phyloP scores from a whole-genome alignment of 352 stramenopile genomes.

The Phytophthora quininea region DNA sequence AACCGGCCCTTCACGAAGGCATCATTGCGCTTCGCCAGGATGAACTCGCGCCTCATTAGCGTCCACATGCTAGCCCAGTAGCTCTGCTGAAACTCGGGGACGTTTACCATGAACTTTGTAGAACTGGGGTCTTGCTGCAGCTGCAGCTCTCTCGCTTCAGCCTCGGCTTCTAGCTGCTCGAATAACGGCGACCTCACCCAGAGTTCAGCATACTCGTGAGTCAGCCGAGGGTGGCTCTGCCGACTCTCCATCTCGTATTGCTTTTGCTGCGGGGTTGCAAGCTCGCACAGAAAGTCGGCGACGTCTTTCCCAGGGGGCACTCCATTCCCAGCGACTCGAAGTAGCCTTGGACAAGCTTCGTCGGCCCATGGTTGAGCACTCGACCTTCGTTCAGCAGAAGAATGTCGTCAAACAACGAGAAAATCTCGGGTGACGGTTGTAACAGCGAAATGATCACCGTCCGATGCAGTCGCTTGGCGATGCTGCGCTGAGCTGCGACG shows the following conservation, averaged over 20 bases:
- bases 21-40: slow-evolving; percentile 57
- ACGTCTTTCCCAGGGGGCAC: slow-evolving; percentile 33
- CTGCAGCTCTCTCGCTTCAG: slow-evolving; percentile 36
- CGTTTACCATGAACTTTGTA: slow-evolving; percentile 25
- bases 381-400: slow-evolving; percentile 71
- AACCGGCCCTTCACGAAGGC: slow-evolving; percentile 47
- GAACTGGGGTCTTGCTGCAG: slow-evolving; percentile 23
- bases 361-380: slow-evolving; percentile 41
- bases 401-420: slow-evolving; percentile 79
- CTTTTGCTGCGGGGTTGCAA: slow-evolving; percentile 29
- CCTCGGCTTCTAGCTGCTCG: slow-evolving; percentile 26
- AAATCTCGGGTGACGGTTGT: slow-evolving; percentile 86
- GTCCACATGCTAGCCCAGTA: slow-evolving; percentile 42
- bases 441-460: slow-evolving; percentile 64
- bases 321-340: slow-evolving; percentile 67
- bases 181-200: slow-evolving; percentile 42
- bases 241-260: slow-evolving; percentile 24
- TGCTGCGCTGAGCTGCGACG: slow-evolving; percentile 63
- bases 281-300: slow-evolving; percentile 44
- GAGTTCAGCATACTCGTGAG: slow-evolving; percentile 44
- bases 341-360: slow-evolving; percentile 48
- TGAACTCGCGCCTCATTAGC: slow-evolving; percentile 61
- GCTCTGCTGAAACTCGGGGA: slow-evolving; percentile 43
- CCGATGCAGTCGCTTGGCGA: slow-evolving; percentile 35
- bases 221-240: slow-evolving; percentile 10